Base-by-base conservation (phyloP, 2,329 filamentous ascomycete species). In the Fusarium duplospermum region DNA sequence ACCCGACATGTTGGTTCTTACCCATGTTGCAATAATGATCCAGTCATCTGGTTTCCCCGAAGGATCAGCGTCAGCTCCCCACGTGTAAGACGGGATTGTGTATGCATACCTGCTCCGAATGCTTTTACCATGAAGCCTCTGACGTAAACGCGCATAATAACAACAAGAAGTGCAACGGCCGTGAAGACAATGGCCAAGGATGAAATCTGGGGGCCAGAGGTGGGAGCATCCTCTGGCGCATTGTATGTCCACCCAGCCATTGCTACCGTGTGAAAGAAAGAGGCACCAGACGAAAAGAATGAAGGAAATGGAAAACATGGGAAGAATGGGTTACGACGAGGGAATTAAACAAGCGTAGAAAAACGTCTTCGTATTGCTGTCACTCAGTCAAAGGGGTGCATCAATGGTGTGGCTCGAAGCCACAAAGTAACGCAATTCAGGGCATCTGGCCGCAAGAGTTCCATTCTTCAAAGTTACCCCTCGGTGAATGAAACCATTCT, bases 161-260 rank as follows among this genome's bases (percentile, higher is more conserved):
- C 50, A 1, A 61, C 36, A 8, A 73, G 2, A 6, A 75, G 47
- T 2, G 72, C 59, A 18, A 71, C 10, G 1, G 47, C 52, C 4
- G 72, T 71, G 4, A 75, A 75, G 0, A 64, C 64, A 16, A 68
- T 20, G 10, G 58, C 62, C 13, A 75, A 36, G 4, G 50, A 59
- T 4, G 67, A 73, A 22, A 75, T 71, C 14, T 67, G 45, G 7
- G 65, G 70, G 10, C 72, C 73, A 45, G 66, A 60, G 18, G 67
- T 75, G 9, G 67, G 64, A 36, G 65, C 59, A 22, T 64, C 57
- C 13, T 63, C 63, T 3, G 50, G 38, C 11, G 69, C 47, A 33
- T 75, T 73, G 56, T 64, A 70, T 16, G 70, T 65, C 73, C 73
- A 75, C 38, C 61, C 69, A 31, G 66, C 50, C 73, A 75, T 74